Evolutionary conservation across 805 yeast species (phyloP).

Genomic region (Starmera pachycereana): DNA sequence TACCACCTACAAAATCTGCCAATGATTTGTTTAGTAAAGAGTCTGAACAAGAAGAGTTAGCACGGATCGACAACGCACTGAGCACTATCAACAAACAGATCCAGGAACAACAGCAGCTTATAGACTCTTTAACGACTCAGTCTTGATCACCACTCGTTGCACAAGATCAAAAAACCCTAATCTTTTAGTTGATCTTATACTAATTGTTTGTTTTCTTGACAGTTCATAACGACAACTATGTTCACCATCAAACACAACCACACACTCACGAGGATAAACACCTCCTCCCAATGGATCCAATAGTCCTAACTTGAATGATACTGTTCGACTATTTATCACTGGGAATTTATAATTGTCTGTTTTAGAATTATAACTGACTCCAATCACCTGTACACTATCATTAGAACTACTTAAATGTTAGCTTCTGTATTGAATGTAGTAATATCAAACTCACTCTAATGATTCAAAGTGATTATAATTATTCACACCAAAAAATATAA

Average conservation of each 20-base stretch:
- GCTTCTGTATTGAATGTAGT: too few relatives aligned
- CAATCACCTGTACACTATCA: background rate
- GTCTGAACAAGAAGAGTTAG: constrained; percentile 57
- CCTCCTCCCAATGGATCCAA: constrained; percentile 3
- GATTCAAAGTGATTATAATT: too few relatives aligned
- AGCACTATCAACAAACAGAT: constrained; percentile 35
- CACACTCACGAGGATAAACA: constrained; percentile 1
- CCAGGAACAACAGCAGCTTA: constrained; percentile 8
- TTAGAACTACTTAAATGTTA: too few relatives aligned
- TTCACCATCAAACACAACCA: background rate
- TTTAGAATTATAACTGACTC: background rate
- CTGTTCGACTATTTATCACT: background rate
- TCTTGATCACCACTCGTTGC: too few relatives aligned
- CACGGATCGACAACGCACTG: constrained; percentile 38
- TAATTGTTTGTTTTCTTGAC: too few relatives aligned
- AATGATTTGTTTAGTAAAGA: constrained; percentile 33
- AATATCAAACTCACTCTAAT: background rate
- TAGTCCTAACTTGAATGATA: background rate
- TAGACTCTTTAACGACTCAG: too few relatives aligned
- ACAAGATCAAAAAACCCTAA: too few relatives aligned
- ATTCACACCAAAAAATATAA: too few relatives aligned
- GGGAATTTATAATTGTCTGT: background rate
- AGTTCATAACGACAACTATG: too few relatives aligned
- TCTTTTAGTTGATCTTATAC: too few relatives aligned
- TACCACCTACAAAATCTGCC: constrained; percentile 30